Evolutionary conservation across 2,329 filamentous ascomycete genomes (phyloP).

Genomic region (Tolypocladium nubicola): DNA sequence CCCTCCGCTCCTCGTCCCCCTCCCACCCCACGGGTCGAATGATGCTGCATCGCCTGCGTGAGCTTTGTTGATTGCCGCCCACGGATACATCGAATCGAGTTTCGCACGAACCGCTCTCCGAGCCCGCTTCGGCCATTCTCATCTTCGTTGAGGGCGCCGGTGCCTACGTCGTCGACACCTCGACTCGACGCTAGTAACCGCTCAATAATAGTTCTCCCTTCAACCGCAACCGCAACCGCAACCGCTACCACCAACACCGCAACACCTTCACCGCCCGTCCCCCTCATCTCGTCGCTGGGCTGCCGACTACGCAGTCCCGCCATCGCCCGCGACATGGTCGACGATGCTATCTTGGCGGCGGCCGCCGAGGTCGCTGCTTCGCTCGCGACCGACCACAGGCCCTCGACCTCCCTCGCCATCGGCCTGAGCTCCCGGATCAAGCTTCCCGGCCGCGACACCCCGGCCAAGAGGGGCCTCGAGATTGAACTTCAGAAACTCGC

Average conservation of each 20-base stretch:
- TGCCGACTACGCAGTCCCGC: constrained; percentile 15
- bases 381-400: constrained; percentile 34
- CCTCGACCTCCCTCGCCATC: constrained; percentile 26
- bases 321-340: constrained; percentile 31
- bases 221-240: background rate
- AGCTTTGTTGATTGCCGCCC: constrained; percentile 2
- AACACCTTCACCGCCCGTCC: background rate
- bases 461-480: constrained; percentile 71
- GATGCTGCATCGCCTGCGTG: constrained; percentile 2
- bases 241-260: background rate
- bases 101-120: background rate
- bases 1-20: background rate
- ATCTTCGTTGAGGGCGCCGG: background rate
- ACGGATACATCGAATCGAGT: background rate
- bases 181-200: background rate
- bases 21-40: background rate
- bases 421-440: constrained; percentile 43
- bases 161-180: background rate
- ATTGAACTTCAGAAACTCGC: constrained; percentile 71
- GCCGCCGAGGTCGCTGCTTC: constrained; percentile 42
- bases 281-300: constrained; percentile 10
- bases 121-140: background rate
- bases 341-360: constrained; percentile 44
- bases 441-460: constrained; percentile 66
- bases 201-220: background rate